Evolutionary conservation across 148 eudicot species (phyloP), one percentile per base, ranked within the genome.

Genomic region (Fagopyrum homotropicum): DNA sequence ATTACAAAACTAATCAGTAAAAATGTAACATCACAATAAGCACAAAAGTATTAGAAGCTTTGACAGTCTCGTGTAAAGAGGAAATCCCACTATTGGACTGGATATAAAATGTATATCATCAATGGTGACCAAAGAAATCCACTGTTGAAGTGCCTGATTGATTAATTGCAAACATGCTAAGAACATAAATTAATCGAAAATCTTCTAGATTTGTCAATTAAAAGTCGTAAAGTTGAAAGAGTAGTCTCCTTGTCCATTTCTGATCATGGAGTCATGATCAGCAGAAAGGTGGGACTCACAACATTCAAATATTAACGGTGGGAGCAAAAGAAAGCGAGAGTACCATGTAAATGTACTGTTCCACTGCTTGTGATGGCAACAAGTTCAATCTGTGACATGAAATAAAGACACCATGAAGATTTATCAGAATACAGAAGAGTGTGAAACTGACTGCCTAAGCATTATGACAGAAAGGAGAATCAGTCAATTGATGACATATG

Each of bases 221-320:
- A 15, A 66, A 66, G 71, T 66, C 71, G 46, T 63, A 63, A 66
- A 15, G 71, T 43, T 66, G 71, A 66, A 66, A 66, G 46, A 66
- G n/a, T 43, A 43, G 71, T 66, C 17, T 66, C 71, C 15, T 66
- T 66, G 71, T 66, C 71, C 71, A 66, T 43, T 66, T 66, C 19
- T 66, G 71, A 66, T 66, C 47, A 66, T 66, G 71, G 71, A 66
- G 46, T 66, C 45, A 43, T 15, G 15, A 66, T 66, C 71, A 66
- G 71, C 71, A 35, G 43, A 14, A 47, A 40, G 19, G 46, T 66
- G 19, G 71, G 71, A 40, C 70, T 66, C 71, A 66, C 47, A 66
- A 6, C 71, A 66, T 40, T 66, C 71, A 66, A 40, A 8, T 66
- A 66, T 35, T 40, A 66, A 5, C 47, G 46, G 19, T 66, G 47